A percentile compares a stretch with the other conserved stretches of the same genome.
Evolutionary conservation across 768 basidiomycete species (phyloP).

Genomic region (Pulveroboletus sp.): DNA sequence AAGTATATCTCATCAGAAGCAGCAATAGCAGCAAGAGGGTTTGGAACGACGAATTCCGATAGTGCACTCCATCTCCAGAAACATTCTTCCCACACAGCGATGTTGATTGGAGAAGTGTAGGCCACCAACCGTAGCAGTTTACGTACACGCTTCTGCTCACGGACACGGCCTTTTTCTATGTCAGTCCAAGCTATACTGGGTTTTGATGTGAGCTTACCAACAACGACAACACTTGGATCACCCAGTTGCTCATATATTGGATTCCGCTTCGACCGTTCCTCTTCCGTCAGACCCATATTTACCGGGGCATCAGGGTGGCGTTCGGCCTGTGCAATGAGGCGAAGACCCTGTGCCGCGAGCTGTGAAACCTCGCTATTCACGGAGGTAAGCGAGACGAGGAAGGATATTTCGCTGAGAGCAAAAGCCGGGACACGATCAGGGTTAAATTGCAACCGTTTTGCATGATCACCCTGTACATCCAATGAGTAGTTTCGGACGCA

Average conservation of each 20-base stretch:
- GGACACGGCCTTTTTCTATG: constrained; percentile 55
- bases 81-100: constrained; percentile 80
- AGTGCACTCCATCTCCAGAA: constrained; percentile 71
- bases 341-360: constrained; percentile 63
- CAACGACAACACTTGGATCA: constrained; percentile 63
- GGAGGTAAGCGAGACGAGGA: constrained; percentile 67
- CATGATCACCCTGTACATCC: constrained; percentile 35
- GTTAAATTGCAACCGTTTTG: constrained; percentile 47
- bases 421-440: constrained; percentile 57
- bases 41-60: constrained; percentile 51
- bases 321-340: constrained; percentile 64
- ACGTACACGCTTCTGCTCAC: constrained; percentile 75
- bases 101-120: constrained; percentile 59
- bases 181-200: constrained; percentile 1
- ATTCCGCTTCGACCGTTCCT: constrained; percentile 63
- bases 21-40: constrained; percentile 30
- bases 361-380: constrained; percentile 62
- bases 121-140: constrained; percentile 63
- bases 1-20: constrained; percentile 34
- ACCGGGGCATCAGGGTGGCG: constrained; percentile 54
- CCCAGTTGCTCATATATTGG: constrained; percentile 76
- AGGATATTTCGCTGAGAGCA: constrained; percentile 64
- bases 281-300: constrained; percentile 47
- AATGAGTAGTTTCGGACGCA: constrained; percentile 3
- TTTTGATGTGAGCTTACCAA: constrained; percentile 46